These are phyloP conservation scores for Solanum chacoense DNA, from an alignment of 305 asterid genomes.

Conservation along the genomic window DNA sequence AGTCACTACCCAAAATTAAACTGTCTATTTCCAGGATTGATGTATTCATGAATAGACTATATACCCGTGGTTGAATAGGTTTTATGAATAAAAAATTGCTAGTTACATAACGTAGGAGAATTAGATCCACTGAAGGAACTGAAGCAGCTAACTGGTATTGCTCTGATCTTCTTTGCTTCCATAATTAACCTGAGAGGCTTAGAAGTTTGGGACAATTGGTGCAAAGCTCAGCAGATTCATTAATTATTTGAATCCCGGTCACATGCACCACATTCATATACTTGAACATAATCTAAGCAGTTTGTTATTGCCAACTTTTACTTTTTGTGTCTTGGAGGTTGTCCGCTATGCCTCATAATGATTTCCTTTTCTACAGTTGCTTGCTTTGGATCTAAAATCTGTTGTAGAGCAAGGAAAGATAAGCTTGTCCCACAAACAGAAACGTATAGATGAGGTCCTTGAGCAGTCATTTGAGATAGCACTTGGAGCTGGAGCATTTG, in stretches of 20 bases:
- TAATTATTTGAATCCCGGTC: neutral
- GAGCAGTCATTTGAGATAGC: slow-evolving; percentile 57
- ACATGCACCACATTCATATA: neutral
- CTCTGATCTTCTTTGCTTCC: neutral
- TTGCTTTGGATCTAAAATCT: slow-evolving; percentile 50
- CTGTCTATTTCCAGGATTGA: neutral
- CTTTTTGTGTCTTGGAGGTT: neutral
- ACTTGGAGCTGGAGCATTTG: slow-evolving; percentile 67
- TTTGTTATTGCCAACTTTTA: neutral
- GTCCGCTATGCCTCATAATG: neutral
- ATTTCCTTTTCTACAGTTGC: slow-evolving; percentile 41
- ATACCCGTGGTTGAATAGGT: neutral
- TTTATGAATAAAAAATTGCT: neutral
- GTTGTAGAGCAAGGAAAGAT: slow-evolving; percentile 53
- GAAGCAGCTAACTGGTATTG: neutral
- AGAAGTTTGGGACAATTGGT: neutral
- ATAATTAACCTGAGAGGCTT: neutral
- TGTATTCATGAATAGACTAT: neutral
- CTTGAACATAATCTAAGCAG: neutral
- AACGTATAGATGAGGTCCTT: slow-evolving; percentile 43
- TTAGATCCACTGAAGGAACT: neutral
- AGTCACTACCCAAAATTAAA: neutral
- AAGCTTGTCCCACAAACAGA: slow-evolving; percentile 58
- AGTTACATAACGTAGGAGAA: neutral
- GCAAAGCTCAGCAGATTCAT: neutral